Evolutionary conservation across 192 early-diverging fungal species (phyloP).

Genomic region (Thoreauomyces humboldtii): DNA sequence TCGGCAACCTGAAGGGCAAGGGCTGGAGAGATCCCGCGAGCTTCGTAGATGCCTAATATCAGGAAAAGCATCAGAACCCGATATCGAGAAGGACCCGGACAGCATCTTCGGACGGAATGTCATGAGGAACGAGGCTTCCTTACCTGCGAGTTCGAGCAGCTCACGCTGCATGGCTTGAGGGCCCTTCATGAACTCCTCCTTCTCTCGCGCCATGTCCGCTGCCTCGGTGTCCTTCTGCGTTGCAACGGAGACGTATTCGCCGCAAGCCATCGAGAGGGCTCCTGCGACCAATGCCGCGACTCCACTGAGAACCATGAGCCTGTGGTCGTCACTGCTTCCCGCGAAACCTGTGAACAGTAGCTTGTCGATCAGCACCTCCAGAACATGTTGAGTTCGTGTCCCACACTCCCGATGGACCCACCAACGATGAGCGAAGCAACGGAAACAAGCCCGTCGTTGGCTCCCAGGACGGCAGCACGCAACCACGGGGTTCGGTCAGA

Average conservation of each 20-base stretch:
- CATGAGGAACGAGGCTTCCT: neutral
- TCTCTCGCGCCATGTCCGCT: conserved; percentile 41
- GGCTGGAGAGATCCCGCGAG: conserved; percentile 34
- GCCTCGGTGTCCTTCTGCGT: conserved; percentile 46
- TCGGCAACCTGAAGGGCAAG: conserved; percentile 37
- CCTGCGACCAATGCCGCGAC: conserved; percentile 44
- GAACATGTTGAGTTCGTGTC: too few species aligned
- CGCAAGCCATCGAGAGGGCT: conserved; percentile 49
- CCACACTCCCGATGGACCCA: too few species aligned
- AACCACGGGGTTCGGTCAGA: conserved; percentile 41
- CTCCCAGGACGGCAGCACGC: conserved; percentile 47
- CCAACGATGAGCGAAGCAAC: conserved; percentile 44
- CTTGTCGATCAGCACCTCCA: too few species aligned
- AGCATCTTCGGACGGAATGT: neutral
- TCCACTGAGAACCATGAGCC: conserved; percentile 36
- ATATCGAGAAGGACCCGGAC: neutral
- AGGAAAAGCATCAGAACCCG: neutral
- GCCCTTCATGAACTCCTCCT: conserved; percentile 42
- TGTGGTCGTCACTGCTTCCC: conserved; percentile 16
- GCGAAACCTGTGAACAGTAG: conserved; percentile 24
- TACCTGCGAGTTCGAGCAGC: conserved; percentile 38
- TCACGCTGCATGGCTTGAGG: conserved; percentile 34
- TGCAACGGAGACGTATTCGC: conserved; percentile 47
- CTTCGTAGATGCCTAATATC: conserved; percentile 35
- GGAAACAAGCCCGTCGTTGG: conserved; percentile 50